phyloP scores from a whole-genome alignment of 192 early-diverging fungal genomes.

The Gaertneriomyces semiglobifer region DNA sequence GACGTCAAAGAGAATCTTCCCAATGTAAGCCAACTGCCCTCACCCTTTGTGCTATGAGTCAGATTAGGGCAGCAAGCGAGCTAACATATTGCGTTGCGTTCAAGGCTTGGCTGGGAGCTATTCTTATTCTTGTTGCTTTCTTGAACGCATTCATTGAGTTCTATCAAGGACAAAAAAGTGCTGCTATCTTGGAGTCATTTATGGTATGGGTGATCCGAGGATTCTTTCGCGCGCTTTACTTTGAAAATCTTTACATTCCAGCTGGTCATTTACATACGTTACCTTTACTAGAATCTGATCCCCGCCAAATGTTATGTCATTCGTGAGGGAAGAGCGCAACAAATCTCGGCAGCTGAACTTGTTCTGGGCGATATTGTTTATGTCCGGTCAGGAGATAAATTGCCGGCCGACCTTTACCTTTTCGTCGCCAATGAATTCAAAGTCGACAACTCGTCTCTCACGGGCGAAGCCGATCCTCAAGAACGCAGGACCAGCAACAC shows the following conservation, averaged over 20 bases:
- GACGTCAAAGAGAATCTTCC: slow-evolving; percentile 70
- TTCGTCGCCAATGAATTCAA: slow-evolving; percentile 82
- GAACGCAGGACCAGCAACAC: slow-evolving; percentile 65
- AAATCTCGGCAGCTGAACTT: slow-evolving; percentile 67
- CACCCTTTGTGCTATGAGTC: no score
- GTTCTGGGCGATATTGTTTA: slow-evolving; percentile 88
- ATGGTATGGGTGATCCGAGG: slow-evolving; percentile 43
- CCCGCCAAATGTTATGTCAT: slow-evolving; percentile 77
- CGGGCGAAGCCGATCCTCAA: slow-evolving; percentile 94
- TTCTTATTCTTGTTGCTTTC: slow-evolving; percentile 83
- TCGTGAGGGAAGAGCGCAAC: slow-evolving; percentile 68
- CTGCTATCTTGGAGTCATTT: slow-evolving; percentile 85
- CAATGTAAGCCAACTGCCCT: slow-evolving; percentile 56
- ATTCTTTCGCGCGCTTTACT: neutral
- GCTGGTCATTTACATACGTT: neutral
- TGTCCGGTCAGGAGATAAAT: slow-evolving; percentile 88
- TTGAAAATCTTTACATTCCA: neutral
- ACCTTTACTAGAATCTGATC: slow-evolving; percentile 66
- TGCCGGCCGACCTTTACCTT: slow-evolving; percentile 86
- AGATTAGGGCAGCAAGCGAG: no score
- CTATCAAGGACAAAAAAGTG: slow-evolving; percentile 86
- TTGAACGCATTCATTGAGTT: slow-evolving; percentile 91
- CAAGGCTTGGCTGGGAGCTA: slow-evolving; percentile 64
- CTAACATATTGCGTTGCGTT: neutral
- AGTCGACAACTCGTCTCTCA: slow-evolving; percentile 95